A percentile compares a stretch with the other conserved stretches of the same genome.
These are phyloP conservation scores for Monosporascus sp. DNA, from an alignment of 2,329 filamentous ascomycete genomes.

Conservation along the genomic window DNA sequence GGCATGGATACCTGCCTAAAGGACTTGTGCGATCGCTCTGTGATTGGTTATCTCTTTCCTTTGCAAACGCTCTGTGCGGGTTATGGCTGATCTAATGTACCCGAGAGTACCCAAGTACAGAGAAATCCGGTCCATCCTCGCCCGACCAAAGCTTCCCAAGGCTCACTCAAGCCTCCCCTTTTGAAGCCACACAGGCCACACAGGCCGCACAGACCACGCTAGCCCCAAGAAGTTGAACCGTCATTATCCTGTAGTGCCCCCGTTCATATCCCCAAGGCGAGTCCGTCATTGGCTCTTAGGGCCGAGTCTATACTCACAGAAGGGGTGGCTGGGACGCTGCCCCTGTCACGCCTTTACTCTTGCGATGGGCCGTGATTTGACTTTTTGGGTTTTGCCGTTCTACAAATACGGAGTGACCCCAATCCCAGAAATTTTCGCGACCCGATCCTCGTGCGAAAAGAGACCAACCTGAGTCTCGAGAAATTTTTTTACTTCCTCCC, in stretches of 20 bases:
- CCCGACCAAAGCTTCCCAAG: not conserved
- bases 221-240: not conserved
- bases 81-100: not conserved
- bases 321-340: conserved; percentile 8
- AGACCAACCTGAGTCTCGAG: conserved; percentile 27
- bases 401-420: conserved; percentile 41
- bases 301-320: conserved; percentile 10
- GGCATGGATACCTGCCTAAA: conserved; percentile 11
- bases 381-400: conserved; percentile 26
- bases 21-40: conserved; percentile 23
- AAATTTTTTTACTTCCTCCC: conserved; percentile 31
- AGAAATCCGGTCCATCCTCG: not conserved
- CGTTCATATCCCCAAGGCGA: conserved; percentile 3
- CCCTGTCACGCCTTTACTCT: conserved; percentile 18
- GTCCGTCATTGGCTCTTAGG: conserved; percentile 13
- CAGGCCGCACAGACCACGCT: too few relatives aligned
- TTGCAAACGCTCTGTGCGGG: not conserved
- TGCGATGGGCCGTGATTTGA: conserved; percentile 24
- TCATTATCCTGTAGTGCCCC: conserved; percentile 6
- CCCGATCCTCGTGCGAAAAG: conserved; percentile 19
- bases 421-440: conserved; percentile 33
- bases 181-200: not conserved
- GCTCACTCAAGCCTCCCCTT: not conserved
- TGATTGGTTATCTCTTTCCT: conserved; percentile 18
- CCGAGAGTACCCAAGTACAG: not conserved